Base-by-base conservation (phyloP, 2,329 filamentous ascomycete species). In the Orbilia javanica region DNA sequence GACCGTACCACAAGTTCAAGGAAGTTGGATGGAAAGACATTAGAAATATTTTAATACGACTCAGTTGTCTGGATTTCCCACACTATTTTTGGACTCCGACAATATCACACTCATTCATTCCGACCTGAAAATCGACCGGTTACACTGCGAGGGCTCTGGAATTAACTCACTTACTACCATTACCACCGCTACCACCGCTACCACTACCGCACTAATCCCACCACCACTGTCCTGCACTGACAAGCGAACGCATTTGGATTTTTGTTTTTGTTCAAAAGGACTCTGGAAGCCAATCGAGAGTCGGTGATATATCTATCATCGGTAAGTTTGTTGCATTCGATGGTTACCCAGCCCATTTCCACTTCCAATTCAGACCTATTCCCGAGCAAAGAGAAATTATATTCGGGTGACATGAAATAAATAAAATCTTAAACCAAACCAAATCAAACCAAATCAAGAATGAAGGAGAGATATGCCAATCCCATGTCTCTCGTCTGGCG, bases 281-380 rank as follows among this genome's bases (percentile, higher is more conserved):
- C 73, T 77, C 73, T 77, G 73, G 73, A 77, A 77, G 66, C 73
- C 73, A 77, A 77, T 77, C 73, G 71, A 55, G 66, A 71, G 73
- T 71, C 73, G 73, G 73, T 67, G 73, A 77, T 77, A 71, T 77
- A 66, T 77, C 73, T 60, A 48, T 67, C 62, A 71, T 52, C 60
- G 73, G 73, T 77, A 77, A 77, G 73, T 77, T 69, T 76, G 62
- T 48, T 66, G 29, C 70, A 57, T 68, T n/a, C 55, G 4, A 76
- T 69, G 42, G 72, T 69, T 76, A 76, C 72, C 53, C 53, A 60
- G 55, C 42, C 64, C 57, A 72, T 44, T 65, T 57, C n/a, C n/a
- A n/a, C n/a, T n/a, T n/a, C n/a, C n/a, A n/a, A n/a, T n/a, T n/a
- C n/a, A n/a, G n/a, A n/a, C n/a, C n/a, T n/a, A n/a, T n/a, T 57